These are phyloP conservation scores for Pleurozium schreberi DNA, from an alignment of 225 moss, liverwort and hornwort species.

Conservation along the genomic window DNA sequence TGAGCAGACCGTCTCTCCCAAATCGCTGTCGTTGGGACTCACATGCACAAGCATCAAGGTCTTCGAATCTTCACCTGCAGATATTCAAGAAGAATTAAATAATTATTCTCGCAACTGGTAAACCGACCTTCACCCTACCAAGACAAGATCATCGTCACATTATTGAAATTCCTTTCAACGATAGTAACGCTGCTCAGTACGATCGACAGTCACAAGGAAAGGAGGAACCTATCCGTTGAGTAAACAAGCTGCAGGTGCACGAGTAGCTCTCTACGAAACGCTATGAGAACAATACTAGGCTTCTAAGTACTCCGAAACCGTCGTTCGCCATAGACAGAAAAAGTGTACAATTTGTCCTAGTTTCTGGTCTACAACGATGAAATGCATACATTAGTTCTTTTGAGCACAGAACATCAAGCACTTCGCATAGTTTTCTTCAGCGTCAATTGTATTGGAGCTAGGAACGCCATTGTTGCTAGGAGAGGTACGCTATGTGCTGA, in stretches of 20 bases:
- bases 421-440: too few relatives aligned
- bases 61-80: slow-evolving; percentile 43
- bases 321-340: not conserved
- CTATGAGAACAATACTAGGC: not conserved
- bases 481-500: not conserved
- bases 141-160: not conserved
- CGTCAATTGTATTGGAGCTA: not conserved
- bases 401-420: not conserved
- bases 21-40: slow-evolving; percentile 43
- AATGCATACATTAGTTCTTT: not conserved
- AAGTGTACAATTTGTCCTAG: not conserved
- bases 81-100: not conserved
- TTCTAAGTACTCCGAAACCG: not conserved
- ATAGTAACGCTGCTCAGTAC: not conserved
- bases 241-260: not conserved
- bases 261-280: not conserved
- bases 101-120: not conserved
- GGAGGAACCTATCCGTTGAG: not conserved
- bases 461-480: not conserved
- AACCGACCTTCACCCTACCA: not conserved
- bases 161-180: not conserved
- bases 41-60: slow-evolving; percentile 63
- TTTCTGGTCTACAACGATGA: not conserved
- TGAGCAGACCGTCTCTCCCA: slow-evolving; percentile 49
- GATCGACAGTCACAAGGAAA: not conserved